A percentile compares a stretch with the other conserved stretches of the same genome.
Evolutionary conservation across 2,329 filamentous ascomycete species (phyloP).

Genomic region (Seiridium unicorne): DNA sequence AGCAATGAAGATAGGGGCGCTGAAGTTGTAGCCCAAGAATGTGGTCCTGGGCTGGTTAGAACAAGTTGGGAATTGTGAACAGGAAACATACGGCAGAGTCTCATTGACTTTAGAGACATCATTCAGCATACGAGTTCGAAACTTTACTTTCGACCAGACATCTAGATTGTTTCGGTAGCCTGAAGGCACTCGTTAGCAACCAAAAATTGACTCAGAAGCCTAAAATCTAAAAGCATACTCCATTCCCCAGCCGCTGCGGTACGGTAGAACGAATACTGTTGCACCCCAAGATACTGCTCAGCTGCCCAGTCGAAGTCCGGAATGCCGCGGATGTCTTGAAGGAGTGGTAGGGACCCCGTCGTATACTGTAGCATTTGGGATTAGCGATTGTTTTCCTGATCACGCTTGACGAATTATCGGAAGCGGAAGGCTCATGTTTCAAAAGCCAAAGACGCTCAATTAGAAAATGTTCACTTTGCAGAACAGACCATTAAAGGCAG

Average conservation of each 20-base stretch:
- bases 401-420: too few species aligned
- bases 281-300: constrained; percentile 36
- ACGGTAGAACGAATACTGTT: constrained; percentile 47
- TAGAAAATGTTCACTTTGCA: too few species aligned
- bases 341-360: constrained; percentile 31
- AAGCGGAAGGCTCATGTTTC: too few species aligned
- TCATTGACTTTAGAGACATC: constrained; percentile 35
- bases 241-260: constrained; percentile 48
- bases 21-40: constrained; percentile 42
- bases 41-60: constrained; percentile 29
- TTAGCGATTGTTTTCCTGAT: too few species aligned
- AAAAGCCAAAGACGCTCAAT: too few species aligned
- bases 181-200: neutral
- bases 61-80: neutral
- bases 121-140: constrained; percentile 39
- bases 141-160: constrained; percentile 41
- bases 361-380: constrained; percentile 16
- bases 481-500: too few species aligned
- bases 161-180: constrained; percentile 51
- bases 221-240: constrained; percentile 16
- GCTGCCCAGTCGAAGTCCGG: constrained; percentile 51
- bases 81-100: constrained; percentile 24
- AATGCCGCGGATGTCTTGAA: constrained; percentile 40
- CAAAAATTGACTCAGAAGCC: too few species aligned
- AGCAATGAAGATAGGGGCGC: constrained; percentile 41